Percentiles rank a stretch among this genome's conserved stretches.
Evolutionary conservation across 148 eudicot species (phyloP).

Genomic region (Hydrangea macrophylla): DNA sequence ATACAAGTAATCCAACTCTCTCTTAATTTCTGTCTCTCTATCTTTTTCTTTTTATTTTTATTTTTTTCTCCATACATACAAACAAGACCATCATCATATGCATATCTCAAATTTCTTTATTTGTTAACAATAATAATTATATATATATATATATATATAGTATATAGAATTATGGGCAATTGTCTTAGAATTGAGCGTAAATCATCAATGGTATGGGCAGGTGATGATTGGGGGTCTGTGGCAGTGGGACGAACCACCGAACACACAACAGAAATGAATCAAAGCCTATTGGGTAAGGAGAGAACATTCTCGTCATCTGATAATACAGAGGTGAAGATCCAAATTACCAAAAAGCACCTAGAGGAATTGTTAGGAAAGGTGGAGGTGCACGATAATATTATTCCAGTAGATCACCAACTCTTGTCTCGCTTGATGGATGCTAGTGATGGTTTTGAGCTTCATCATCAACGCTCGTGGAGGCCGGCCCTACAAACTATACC

Average conservation of each 20-base stretch:
- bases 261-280: neutral
- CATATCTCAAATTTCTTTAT: too few relatives aligned
- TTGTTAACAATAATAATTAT: too few relatives aligned
- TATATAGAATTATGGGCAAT: too few relatives aligned
- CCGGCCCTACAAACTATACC: constrained; percentile 23
- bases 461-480: constrained; percentile 19
- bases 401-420: constrained; percentile 17
- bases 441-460: neutral
- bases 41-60: too few relatives aligned
- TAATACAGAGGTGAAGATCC: constrained; percentile 22
- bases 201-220: constrained; percentile 22
- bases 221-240: constrained; percentile 8
- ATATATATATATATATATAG: too few relatives aligned
- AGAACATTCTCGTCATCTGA: neutral
- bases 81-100: too few relatives aligned
- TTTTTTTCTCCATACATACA: too few relatives aligned
- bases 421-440: constrained; percentile 10
- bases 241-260: too few relatives aligned
- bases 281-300: neutral
- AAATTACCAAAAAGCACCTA: constrained; percentile 23
- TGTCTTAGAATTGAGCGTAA: constrained; percentile 11
- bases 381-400: constrained; percentile 6
- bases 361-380: constrained; percentile 16
- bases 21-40: too few relatives aligned
- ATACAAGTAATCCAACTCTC: too few relatives aligned